A percentile compares a stretch with the other conserved stretches of the same genome.
phyloP scores from a whole-genome alignment of 257 asterid genomes.

The Solanum piurae region DNA sequence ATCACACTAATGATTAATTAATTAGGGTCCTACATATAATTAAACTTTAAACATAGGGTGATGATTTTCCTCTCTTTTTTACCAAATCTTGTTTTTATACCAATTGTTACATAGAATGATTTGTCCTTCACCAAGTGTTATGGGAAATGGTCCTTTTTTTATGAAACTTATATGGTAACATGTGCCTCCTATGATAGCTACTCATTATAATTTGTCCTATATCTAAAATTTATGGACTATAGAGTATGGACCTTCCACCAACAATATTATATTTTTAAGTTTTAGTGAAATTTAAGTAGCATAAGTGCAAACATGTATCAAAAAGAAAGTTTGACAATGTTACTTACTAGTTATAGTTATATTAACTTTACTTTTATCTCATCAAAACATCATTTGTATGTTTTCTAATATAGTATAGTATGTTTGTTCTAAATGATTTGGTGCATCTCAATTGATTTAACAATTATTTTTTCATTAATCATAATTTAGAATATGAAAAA shows the following conservation, averaged over 20 bases:
- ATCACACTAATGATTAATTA: not conserved
- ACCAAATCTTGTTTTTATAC: not conserved
- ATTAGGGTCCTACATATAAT: not conserved
- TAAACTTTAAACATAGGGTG: not conserved
- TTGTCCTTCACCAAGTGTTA: not conserved
- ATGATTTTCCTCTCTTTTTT: not conserved
- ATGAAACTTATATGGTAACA: slow-evolving; percentile 3
- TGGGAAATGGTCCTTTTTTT: not conserved
- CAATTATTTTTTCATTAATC: not conserved
- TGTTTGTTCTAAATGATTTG: not conserved
- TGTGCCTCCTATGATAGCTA: not conserved
- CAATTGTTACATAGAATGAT: not conserved
- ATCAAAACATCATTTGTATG: not conserved
- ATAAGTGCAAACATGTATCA: not conserved
- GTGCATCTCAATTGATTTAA: not conserved
- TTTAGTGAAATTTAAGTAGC: not conserved
- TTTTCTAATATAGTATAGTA: no score
- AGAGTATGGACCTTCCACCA: not conserved
- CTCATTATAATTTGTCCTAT: not conserved
- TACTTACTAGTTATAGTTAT: not conserved
- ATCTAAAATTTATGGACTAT: not conserved
- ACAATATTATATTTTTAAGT: not conserved
- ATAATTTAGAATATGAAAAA: not conserved
- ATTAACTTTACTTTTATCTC: not conserved
- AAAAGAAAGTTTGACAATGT: not conserved